phyloP scores from a whole-genome alignment of 2,329 filamentous ascomycete genomes.

The Pseudonectria foliicola region DNA sequence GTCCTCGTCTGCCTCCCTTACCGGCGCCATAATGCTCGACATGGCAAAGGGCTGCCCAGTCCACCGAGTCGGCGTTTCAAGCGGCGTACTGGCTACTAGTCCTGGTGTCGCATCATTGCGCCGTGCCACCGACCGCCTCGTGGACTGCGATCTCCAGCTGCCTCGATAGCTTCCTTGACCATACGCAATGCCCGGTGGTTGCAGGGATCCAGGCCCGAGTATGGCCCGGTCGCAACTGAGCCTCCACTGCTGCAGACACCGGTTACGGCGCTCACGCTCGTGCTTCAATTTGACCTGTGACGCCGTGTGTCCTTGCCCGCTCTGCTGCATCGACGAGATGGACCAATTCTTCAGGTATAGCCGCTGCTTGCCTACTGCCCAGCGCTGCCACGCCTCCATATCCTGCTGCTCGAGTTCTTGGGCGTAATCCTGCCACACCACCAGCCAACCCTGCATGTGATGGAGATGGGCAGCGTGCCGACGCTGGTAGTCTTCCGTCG shows the following conservation, averaged over 20 bases:
- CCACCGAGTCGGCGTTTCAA: constrained; percentile 41
- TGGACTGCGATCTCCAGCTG: constrained; percentile 20
- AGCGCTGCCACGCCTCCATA: constrained; percentile 24
- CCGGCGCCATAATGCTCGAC: constrained; percentile 24
- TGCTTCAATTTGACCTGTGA: constrained; percentile 25
- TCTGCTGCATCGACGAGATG: constrained; percentile 29
- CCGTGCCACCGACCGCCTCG: constrained; percentile 16
- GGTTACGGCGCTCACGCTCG: constrained; percentile 24
- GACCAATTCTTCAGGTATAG: constrained; percentile 31
- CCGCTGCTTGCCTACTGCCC: constrained; percentile 25
- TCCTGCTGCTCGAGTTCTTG: constrained; percentile 17
- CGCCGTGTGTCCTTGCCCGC: constrained; percentile 32
- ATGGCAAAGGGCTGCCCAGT: constrained; percentile 34
- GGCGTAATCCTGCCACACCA: constrained; percentile 17
- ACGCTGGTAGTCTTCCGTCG: constrained; percentile 9
- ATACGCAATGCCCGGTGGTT: constrained; percentile 9
- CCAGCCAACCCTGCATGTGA: constrained; percentile 14
- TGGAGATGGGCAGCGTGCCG: constrained; percentile 13
- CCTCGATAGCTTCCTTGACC: constrained; percentile 13
- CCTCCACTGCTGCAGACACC: constrained; percentile 27
- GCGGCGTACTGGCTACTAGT: constrained; percentile 11
- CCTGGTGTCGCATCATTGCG: constrained; percentile 16
- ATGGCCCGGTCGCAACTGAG: constrained; percentile 12
- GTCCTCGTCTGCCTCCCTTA: constrained; percentile 26
- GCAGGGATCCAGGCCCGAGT: constrained; percentile 3